Percentiles rank a stretch among this genome's conserved stretches.
Evolutionary conservation across 2,329 filamentous ascomycete species (phyloP).

Genomic region (Aspergillus melleus): DNA sequence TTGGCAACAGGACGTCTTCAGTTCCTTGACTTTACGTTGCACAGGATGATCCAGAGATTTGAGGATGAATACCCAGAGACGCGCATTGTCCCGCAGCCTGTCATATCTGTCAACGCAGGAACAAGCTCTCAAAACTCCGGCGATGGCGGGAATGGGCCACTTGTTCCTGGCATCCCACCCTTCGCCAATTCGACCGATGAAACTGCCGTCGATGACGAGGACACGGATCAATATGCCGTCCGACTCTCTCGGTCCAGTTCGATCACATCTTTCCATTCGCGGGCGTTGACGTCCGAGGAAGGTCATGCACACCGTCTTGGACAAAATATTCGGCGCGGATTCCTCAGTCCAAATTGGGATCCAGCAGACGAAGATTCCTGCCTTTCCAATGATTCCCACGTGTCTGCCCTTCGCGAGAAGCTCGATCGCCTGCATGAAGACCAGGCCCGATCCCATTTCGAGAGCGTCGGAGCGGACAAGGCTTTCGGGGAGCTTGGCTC

Average conservation of each 20-base stretch:
- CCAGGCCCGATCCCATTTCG: conserved; percentile 42
- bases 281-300: conserved; percentile 67
- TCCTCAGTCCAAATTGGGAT: conserved; percentile 54
- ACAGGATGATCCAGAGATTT: conserved; percentile 91
- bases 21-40: conserved; percentile 84
- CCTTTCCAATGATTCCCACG: conserved; percentile 40
- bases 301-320: conserved; percentile 69
- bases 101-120: conserved; percentile 23
- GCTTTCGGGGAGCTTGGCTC: conserved; percentile 45
- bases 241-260: conserved; percentile 61
- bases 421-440: conserved; percentile 45
- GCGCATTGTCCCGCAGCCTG: conserved; percentile 48
- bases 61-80: conserved; percentile 96
- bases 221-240: conserved; percentile 43
- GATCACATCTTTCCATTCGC: conserved; percentile 67
- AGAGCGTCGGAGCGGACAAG: conserved; percentile 39
- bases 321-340: conserved; percentile 64
- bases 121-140: conserved; percentile 37
- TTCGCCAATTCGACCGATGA: conserved; percentile 32
- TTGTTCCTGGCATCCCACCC: conserved; percentile 33
- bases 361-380: conserved; percentile 35
- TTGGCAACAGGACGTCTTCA: conserved; percentile 63
- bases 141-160: conserved; percentile 26
- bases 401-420: conserved; percentile 47
- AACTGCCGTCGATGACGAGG: conserved; percentile 41